A percentile compares a stretch with the other conserved stretches of the same genome.
phyloP scores from a whole-genome alignment of 2,329 filamentous ascomycete genomes.

The Bimuria novae-zelandiae region DNA sequence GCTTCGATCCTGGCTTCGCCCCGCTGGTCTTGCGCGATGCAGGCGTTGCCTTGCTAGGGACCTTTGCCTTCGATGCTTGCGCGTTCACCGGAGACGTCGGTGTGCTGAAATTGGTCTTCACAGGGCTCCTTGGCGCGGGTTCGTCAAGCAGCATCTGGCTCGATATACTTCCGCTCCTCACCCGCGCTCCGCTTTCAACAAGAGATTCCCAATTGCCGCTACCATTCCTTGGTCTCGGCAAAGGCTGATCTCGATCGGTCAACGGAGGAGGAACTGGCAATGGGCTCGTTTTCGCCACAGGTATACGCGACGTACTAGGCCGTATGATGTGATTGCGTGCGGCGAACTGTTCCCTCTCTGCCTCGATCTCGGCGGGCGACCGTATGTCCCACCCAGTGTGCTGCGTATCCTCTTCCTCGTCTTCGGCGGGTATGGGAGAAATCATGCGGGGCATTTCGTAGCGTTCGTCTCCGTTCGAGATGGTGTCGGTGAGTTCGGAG shows the following conservation, averaged over 20 bases:
- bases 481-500: constrained; percentile 34
- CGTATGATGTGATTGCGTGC: constrained; percentile 53
- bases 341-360: constrained; percentile 54
- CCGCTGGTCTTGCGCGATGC: constrained; percentile 42
- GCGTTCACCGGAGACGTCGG: constrained; percentile 32
- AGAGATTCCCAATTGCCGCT: constrained; percentile 63
- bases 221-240: constrained; percentile 62
- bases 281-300: constrained; percentile 79
- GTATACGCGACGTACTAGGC: constrained; percentile 75
- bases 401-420: constrained; percentile 44
- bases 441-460: constrained; percentile 36
- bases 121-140: constrained; percentile 25
- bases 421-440: constrained; percentile 49
- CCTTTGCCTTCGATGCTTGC: constrained; percentile 48
- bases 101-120: constrained; percentile 29
- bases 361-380: constrained; percentile 75
- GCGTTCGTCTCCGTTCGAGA: constrained; percentile 33
- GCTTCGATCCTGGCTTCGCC: constrained; percentile 41
- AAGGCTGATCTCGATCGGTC: constrained; percentile 73
- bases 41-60: constrained; percentile 43
- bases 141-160: constrained; percentile 60
- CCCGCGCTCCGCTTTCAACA: constrained; percentile 65
- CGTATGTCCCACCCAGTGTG: constrained; percentile 69
- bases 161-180: constrained; percentile 70
- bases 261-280: constrained; percentile 73